Conservation (phyloP, 768 basidiomycete species). For the Austroboletus eburneus region DNA sequence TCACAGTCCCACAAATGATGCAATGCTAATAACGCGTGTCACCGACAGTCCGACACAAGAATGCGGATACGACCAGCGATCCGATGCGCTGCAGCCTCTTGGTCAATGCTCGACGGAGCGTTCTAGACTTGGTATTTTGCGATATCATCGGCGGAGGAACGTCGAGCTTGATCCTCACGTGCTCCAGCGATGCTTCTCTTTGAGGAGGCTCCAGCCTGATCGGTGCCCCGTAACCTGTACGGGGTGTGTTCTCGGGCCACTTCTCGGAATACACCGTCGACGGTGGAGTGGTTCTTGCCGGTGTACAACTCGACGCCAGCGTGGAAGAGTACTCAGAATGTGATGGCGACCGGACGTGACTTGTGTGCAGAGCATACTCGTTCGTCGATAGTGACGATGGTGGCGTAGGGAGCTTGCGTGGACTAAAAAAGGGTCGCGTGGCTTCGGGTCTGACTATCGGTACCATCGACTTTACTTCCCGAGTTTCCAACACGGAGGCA, state of each 20-base stretch:
- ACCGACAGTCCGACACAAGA: slow-evolving; percentile 31
- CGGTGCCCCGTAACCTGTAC: slow-evolving; percentile 19
- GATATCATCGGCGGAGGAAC: slow-evolving; percentile 16
- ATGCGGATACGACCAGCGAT: slow-evolving; percentile 28
- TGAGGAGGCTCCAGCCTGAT: slow-evolving; percentile 22
- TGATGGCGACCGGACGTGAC: slow-evolving; percentile 17
- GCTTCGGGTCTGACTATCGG: slow-evolving; percentile 17
- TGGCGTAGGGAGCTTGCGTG: slow-evolving; percentile 32
- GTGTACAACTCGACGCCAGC: slow-evolving; percentile 23
- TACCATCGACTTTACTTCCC: slow-evolving; percentile 15
- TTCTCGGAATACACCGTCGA: slow-evolving; percentile 30
- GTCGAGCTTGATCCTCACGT: slow-evolving; percentile 19
- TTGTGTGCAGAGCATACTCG: slow-evolving; percentile 14
- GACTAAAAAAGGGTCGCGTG: slow-evolving; percentile 16
- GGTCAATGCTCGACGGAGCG: slow-evolving; percentile 22
- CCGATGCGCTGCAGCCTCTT: slow-evolving; percentile 24
- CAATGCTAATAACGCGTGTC: slow-evolving; percentile 12
- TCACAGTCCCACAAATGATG: slow-evolving; percentile 21
- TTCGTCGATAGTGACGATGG: slow-evolving; percentile 25
- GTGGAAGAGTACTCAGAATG: slow-evolving; percentile 25
- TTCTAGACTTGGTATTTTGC: slow-evolving; percentile 20
- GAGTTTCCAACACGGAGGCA: slow-evolving; percentile 5
- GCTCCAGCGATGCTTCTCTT: slow-evolving; percentile 22
- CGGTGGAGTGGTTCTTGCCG: slow-evolving; percentile 28
- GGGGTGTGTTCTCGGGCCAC: slow-evolving; percentile 23